phyloP scores from a whole-genome alignment of 2,329 filamentous ascomycete genomes.

The Balansia obtecta region DNA sequence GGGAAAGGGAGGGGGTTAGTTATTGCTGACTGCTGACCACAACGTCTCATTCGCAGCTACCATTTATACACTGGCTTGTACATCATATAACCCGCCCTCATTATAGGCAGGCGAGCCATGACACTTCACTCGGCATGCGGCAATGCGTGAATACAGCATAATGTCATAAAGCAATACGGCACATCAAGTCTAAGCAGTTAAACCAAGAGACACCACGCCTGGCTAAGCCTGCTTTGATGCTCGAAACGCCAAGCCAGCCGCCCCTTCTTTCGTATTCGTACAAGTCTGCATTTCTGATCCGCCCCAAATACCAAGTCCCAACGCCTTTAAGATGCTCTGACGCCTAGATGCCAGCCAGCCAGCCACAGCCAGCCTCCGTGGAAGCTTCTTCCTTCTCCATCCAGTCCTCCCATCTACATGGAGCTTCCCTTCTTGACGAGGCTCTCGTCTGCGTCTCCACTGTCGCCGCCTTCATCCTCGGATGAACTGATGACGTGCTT shows the following conservation, averaged over 20 bases:
- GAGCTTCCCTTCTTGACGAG: conserved; percentile 22
- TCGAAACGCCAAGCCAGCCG: conserved; percentile 47
- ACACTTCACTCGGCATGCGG: too few species aligned
- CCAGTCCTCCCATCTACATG: conserved; percentile 15
- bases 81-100: too few species aligned
- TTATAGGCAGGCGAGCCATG: too few species aligned
- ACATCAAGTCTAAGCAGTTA: too few species aligned
- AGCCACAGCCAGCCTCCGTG: neutral
- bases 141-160: too few species aligned
- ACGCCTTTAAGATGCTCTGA: conserved; percentile 1
- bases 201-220: too few species aligned
- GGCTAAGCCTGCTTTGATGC: too few species aligned
- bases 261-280: neutral
- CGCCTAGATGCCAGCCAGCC: neutral
- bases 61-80: too few species aligned
- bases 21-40: too few species aligned
- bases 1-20: too few species aligned
- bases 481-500: conserved; percentile 30
- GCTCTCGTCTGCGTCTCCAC: conserved; percentile 21
- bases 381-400: neutral
- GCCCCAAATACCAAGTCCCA: neutral
- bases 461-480: conserved; percentile 24
- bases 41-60: too few species aligned
- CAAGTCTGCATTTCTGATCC: neutral
- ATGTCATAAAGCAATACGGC: too few species aligned